These are phyloP conservation scores for Candida lessepsii DNA, from an alignment of 805 yeast genomes.

Conservation along the genomic window DNA sequence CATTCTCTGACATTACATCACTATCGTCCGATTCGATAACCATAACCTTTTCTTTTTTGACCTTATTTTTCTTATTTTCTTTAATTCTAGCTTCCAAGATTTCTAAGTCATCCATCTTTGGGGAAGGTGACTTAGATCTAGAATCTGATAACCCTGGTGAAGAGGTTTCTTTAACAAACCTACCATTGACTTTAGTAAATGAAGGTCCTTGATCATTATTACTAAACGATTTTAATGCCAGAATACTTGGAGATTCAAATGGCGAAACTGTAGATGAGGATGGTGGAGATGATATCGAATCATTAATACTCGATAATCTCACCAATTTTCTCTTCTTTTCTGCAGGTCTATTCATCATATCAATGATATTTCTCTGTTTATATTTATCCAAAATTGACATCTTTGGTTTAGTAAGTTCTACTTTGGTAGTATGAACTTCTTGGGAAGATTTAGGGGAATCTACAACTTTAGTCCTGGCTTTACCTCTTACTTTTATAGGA, in stretches of 20 bases:
- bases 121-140: conserved; percentile 2
- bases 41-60: conserved; percentile 9
- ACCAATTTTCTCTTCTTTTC: conserved; percentile 36
- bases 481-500: conserved; percentile 29
- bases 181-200: conserved; percentile 13
- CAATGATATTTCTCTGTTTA: conserved; percentile 25
- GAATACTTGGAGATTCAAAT: not conserved
- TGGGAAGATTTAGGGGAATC: conserved; percentile 21
- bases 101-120: conserved; percentile 34
- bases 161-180: conserved; percentile 9
- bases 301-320: conserved; percentile 27
- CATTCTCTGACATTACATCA: conserved; percentile 51
- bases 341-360: conserved; percentile 9
- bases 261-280: not conserved
- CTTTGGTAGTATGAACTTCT: conserved; percentile 31
- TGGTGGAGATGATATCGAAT: conserved; percentile 3
- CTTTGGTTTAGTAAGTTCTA: conserved; percentile 38
- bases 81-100: conserved; percentile 37
- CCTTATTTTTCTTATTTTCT: conserved; percentile 27
- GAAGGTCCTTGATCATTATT: conserved; percentile 9
- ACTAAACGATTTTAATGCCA: conserved; percentile 13
- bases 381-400: conserved; percentile 44
- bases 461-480: conserved; percentile 23
- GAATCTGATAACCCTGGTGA: conserved; percentile 3
- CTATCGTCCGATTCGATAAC: conserved; percentile 24